Percentiles rank a stretch among this genome's conserved stretches.
These are phyloP conservation scores for Leishmania mexicana DNA, from an alignment of 208 protist genomes.

Conservation along the genomic window DNA sequence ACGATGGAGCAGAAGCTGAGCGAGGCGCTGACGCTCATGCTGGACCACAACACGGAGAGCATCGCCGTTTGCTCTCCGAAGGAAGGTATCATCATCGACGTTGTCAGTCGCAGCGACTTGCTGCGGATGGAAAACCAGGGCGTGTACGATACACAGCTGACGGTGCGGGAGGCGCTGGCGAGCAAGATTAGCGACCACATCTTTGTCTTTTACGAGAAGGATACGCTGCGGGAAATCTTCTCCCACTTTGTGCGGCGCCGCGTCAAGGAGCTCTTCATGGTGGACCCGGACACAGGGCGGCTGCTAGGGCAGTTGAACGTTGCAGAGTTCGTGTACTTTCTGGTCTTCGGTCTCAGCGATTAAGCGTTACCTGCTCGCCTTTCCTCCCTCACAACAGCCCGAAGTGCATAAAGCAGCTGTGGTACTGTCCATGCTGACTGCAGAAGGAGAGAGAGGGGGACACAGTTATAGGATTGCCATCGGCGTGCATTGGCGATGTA, in stretches of 20 bases:
- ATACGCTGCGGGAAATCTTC: conserved; percentile 82
- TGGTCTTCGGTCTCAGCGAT: conserved; percentile 58
- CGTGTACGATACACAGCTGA: conserved; percentile 86
- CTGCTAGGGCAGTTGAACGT: conserved; percentile 82
- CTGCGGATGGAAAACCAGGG: conserved; percentile 89
- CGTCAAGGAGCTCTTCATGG: conserved; percentile 88
- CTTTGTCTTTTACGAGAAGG: conserved; percentile 78
- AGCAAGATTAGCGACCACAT: conserved; percentile 54
- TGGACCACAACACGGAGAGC: conserved; percentile 67
- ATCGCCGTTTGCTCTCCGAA: conserved; percentile 65
- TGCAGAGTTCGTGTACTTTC: conserved; percentile 72
- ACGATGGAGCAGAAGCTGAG: conserved; percentile 72
- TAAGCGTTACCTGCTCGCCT: not conserved
- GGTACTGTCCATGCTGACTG: not conserved
- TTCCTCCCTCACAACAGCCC: not conserved
- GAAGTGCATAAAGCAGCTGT: not conserved
- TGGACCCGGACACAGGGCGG: conserved; percentile 71
- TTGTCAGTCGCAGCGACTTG: conserved; percentile 82
- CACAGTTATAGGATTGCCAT: not conserved
- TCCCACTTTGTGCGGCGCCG: conserved; percentile 80
- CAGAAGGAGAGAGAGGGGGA: not conserved
- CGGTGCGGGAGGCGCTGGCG: conserved; percentile 72
- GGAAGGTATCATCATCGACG: conserved; percentile 67
- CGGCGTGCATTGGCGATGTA: not conserved
- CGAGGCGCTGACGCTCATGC: conserved; percentile 75